Evolutionary conservation across 148 eudicot species (phyloP), one percentile per base, ranked within the genome.

Genomic region (Persicaria maculosa): DNA sequence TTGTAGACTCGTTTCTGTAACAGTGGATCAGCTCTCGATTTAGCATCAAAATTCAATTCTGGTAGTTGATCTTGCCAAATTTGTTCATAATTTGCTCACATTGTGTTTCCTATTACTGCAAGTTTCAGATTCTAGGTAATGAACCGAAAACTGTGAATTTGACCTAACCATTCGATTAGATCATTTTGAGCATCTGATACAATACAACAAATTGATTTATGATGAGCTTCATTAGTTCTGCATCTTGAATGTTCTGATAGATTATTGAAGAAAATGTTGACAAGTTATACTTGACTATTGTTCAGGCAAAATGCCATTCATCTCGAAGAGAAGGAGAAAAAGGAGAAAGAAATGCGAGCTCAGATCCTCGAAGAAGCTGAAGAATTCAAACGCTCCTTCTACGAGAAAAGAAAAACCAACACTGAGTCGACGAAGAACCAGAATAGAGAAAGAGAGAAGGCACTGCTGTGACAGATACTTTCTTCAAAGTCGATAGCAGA

Each of bases 361-460:
- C 89, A 92, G 81, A 90, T 90, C 68, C 74, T 92, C 54, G 75
- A 80, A 4, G 97, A 92, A 84, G 97, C 96, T 16, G 91, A 92
- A 7, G 93, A 90, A 65, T 92, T 76, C 75, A 92, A 85, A 44
- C 84, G 76, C 31, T 72, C 90, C 9, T 92, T 90, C 76, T 81
- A 82, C 22, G 96, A 88, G 83, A 92, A 90, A 78, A 80, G 91
- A 78, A 76, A 75, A 71, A 80, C 80, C 62, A 88, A 86, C 75
- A 79, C 81, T 6, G 96, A 90, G 67, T 61, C 83, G 0, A 86
- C 73, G 47, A 85, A 86, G 79, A 73, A 78, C 16, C 85, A 79
- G 68, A 92, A 90, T 50, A 77, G 97, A 77, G 97, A 92, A 72
- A 82, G 96, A 76, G 96, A 93, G 83, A 93, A 93, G 86, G 98